Base-by-base conservation (phyloP, 1,284 basidiomycete genomes). In the Anthracocystis walkeri region DNA sequence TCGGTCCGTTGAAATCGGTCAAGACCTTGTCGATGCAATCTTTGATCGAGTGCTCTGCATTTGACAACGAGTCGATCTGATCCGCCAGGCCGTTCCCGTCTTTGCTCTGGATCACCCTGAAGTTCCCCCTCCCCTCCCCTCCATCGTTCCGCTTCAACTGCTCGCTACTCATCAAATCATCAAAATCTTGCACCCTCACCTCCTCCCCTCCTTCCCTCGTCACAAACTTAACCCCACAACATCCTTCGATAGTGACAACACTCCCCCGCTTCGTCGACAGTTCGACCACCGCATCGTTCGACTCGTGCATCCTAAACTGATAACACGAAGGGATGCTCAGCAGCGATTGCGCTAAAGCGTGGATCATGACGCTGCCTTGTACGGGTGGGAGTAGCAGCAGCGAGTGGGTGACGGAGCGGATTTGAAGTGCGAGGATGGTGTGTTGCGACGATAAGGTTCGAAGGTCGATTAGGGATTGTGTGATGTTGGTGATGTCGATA, bases 261-360 rank as follows among this genome's bases (percentile, higher is more conserved):
- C 68, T 71, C 14, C 45, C 61, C 5, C 59, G 27, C 18, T 69
- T 75, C 0, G 73, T 76, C 5, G 53, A 38, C 41, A 71, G 14
- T 14, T 54, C 50, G 23, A 78, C 48, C 20, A 60, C 33, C 10
- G 48, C 45, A 3, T 38, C 18, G 0, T 4, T 44, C 5, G 72
- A 78, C 5, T 54, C 44, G 57, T 78, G 75, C 62, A 78, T 75
- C 18, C 75, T 38, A 21, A 65, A 75, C 46, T 78, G 71, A 58
- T 69, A 57, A 18, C 72, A 75, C 12, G 59, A 62, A 0, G 60
- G 41, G 10, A 71, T 20, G 33, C 42, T 25, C 12, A 75, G 25
- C 18, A 66, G 31, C 14, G 50, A 71, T 4, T 21, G 3, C 1
- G 8, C 23, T 6, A 65, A 20, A 12, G 42, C 41, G 58, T 78